Conservation (phyloP, 31 red algal genomes). For the Odonthalia washingtoniensis region DNA sequence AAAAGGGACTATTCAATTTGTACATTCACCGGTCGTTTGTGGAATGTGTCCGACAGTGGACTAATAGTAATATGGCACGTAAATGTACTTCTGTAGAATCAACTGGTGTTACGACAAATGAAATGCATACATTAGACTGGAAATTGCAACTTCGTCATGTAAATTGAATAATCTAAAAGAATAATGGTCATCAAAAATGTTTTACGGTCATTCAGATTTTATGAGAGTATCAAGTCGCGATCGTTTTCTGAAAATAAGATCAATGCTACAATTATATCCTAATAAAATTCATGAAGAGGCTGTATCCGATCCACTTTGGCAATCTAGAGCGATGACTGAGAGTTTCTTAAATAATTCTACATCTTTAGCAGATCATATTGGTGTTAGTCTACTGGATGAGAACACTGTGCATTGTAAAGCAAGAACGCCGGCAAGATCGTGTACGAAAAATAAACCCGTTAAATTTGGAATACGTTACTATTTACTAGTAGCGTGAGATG, state of each 20-base stretch:
- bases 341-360: conserved; percentile 22
- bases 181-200: conserved; percentile 2
- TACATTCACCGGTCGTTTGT: too few relatives aligned
- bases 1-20: too few relatives aligned
- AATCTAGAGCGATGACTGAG: neutral
- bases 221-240: neutral
- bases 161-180: neutral
- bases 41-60: too few relatives aligned
- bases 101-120: too few relatives aligned
- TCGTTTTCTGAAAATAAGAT: neutral
- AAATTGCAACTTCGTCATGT: neutral
- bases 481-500: conserved; percentile 6
- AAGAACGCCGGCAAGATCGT: neutral
- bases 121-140: neutral
- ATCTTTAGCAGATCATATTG: conserved; percentile 17
- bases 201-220: neutral
- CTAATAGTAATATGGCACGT: too few relatives aligned
- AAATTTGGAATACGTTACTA: neutral
- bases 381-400: conserved; percentile 3
- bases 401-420: too few relatives aligned
- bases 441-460: neutral
- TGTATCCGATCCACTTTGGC: conserved; percentile 14
- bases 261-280: neutral
- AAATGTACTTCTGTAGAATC: too few relatives aligned
- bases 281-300: neutral